Base-by-base conservation (phyloP, 495 filamentous ascomycete species). In the Lophiotrema nucula region DNA sequence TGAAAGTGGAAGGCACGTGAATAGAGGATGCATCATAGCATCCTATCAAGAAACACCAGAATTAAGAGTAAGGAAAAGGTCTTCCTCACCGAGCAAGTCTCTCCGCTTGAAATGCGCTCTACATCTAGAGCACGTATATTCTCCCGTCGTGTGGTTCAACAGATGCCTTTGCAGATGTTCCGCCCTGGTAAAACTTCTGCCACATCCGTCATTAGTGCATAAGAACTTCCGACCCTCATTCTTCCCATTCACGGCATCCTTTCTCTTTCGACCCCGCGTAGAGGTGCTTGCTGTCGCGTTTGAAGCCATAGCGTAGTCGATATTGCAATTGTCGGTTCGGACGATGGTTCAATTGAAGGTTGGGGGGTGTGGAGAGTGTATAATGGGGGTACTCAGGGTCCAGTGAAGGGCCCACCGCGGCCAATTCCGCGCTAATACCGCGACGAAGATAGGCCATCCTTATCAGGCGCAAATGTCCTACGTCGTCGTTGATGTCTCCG, bases 131-230 rank as follows among this genome's bases (percentile, higher is more conserved):
- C 56, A 59, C 23, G 56, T 59, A 21, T 27, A 53, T 5, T 59
- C 56, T 8, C 56, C 56, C 2, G 47, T 59, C 4, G 56, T 42
- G 41, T 59, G 56, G 41, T 59, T 59, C 19, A 59, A 25, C 48
- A 53, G 28, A 53, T 59, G 56, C 28, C 56, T 39, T 28, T 59
- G 56, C 47, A 59, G 41, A 47, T 59, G 56, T 41, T 59, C 56
- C 1, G 56, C 56, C 23, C 56, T 33, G 18, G 56, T 59, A 45
- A 59, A 59, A 22, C 56, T 59, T 28, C 56, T 21, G 16, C 41
- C 56, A 47, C 56, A 59, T 3, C 47, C 56, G 13, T 59, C 56
- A 21, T 53, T 53, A 8, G 37, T 3, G 28, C 56, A 59, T 10
- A 46, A 4, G 23, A 53, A 59, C 27, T 33, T 24, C 46, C 22